These are phyloP conservation scores for Colletotrichum spinosum DNA, from an alignment of 2,329 filamentous ascomycete genomes.

Conservation along the genomic window DNA sequence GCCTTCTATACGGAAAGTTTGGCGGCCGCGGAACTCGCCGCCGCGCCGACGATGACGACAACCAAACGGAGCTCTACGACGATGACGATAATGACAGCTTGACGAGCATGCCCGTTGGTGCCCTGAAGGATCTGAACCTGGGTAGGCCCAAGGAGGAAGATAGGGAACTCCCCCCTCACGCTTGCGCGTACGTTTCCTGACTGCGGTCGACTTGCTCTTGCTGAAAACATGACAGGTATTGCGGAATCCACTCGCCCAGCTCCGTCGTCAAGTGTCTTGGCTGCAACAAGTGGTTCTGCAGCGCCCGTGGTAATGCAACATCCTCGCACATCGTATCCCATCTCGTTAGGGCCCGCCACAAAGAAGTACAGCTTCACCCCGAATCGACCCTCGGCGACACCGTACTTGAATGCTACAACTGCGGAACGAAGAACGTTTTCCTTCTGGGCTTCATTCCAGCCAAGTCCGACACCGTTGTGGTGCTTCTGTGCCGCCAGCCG, in stretches of 20 bases:
- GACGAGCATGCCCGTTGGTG: constrained; percentile 84
- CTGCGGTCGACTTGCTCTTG: constrained; percentile 11
- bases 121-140: constrained; percentile 73
- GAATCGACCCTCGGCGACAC: constrained; percentile 94
- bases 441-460: constrained; percentile 97
- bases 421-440: constrained; percentile 99
- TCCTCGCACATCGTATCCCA: constrained; percentile 99
- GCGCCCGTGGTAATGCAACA: constrained; percentile 93
- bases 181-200: constrained; percentile 83
- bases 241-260: constrained; percentile 94
- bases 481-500: constrained; percentile 94
- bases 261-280: constrained; percentile 96
- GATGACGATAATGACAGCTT: constrained; percentile 84
- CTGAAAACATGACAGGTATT: constrained; percentile 72
- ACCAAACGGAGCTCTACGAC: constrained; percentile 84
- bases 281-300: constrained; percentile 99
- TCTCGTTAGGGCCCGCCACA: constrained; percentile 95
- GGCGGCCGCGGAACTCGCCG: constrained; percentile 71
- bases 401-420: constrained; percentile 98
- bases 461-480: constrained; percentile 98
- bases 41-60: constrained; percentile 88
- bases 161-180: constrained; percentile 91
- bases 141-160: constrained; percentile 76
- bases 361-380: constrained; percentile 97
- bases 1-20: constrained; percentile 79